These are phyloP conservation scores for Botrytis paeoniae DNA, from an alignment of 2,329 filamentous ascomycete species.

Conservation along the genomic window DNA sequence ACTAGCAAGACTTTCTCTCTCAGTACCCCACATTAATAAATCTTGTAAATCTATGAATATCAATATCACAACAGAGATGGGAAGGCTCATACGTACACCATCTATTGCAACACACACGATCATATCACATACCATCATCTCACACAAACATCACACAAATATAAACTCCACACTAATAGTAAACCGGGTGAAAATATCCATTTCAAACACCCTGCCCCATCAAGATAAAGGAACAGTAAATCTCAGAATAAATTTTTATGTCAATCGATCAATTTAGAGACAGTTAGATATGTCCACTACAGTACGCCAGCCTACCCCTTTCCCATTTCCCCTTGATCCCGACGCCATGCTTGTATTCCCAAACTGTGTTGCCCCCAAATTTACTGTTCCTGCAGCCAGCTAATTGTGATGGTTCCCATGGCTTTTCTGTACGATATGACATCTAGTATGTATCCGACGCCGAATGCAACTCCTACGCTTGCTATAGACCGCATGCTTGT, in stretches of 20 bases:
- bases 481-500: background rate
- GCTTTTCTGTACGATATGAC: background rate
- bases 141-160: background rate
- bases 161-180: background rate
- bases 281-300: background rate
- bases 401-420: background rate
- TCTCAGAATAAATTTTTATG: background rate
- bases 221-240: background rate
- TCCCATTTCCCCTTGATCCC: background rate
- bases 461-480: background rate
- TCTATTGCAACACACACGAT: background rate
- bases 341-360: slow-evolving; percentile 5
- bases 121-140: background rate
- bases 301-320: background rate
- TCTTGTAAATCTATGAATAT: no score
- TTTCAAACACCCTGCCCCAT: background rate
- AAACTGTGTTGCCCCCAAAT: background rate
- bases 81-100: background rate
- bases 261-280: slow-evolving; percentile 14
- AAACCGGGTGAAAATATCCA: background rate
- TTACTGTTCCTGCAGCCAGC: background rate
- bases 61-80: background rate
- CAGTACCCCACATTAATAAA: no score
- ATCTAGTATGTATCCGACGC: background rate
- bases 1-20: no score